These are phyloP conservation scores for Exophiala dermatitidis DNA, from an alignment of 2,329 filamentous ascomycete species.

Conservation along the genomic window DNA sequence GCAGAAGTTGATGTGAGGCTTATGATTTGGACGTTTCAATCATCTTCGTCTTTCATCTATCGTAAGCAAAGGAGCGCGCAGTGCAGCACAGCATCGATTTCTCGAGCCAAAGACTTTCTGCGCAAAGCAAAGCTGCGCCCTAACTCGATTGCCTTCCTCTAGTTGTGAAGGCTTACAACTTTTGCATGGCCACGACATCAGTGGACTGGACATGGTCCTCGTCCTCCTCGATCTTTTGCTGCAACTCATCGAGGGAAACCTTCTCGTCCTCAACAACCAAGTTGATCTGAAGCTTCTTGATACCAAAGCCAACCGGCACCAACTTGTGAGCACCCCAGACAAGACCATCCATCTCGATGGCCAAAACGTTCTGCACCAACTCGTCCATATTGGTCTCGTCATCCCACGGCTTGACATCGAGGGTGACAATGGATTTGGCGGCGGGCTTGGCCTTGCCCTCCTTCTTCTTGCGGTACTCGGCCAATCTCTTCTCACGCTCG, in stretches of 20 bases:
- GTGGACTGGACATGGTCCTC: constrained; percentile 96
- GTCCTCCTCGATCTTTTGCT: constrained; percentile 75
- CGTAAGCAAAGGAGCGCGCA: neutral
- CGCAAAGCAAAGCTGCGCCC: constrained; percentile 9
- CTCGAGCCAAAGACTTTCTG: neutral
- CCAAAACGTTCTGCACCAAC: constrained; percentile 72
- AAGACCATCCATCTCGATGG: constrained; percentile 86
- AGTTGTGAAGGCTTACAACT: constrained; percentile 10
- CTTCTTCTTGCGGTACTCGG: constrained; percentile 96
- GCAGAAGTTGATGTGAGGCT: no score
- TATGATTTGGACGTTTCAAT: constrained; percentile 1
- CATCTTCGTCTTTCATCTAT: constrained; percentile 13
- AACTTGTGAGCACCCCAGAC: constrained; percentile 92
- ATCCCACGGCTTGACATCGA: constrained; percentile 99
- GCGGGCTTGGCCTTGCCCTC: constrained; percentile 81
- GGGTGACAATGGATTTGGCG: constrained; percentile 91
- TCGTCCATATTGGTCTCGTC: constrained; percentile 88
- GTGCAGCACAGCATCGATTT: neutral
- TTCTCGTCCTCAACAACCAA: constrained; percentile 96
- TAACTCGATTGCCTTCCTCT: neutral
- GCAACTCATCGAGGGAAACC: constrained; percentile 76
- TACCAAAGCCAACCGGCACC: constrained; percentile 87
- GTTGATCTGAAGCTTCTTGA: constrained; percentile 99
- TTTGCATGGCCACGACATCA: constrained; percentile 79
- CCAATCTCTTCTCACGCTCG: constrained; percentile 81